These are phyloP conservation scores for Nicotiana otophora DNA, from an alignment of 257 asterid species.

Conservation along the genomic window DNA sequence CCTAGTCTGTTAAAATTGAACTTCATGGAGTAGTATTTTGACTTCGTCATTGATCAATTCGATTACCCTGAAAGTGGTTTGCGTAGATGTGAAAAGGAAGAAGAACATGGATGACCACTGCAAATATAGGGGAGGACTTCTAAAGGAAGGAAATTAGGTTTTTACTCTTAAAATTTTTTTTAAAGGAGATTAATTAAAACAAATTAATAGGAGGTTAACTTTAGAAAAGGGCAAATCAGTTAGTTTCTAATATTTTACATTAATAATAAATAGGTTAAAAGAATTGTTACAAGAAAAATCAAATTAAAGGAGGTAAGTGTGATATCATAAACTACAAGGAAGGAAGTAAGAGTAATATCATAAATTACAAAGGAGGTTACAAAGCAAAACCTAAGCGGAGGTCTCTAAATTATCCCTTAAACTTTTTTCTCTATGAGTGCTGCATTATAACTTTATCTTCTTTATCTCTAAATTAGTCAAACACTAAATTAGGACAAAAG, in stretches of 20 bases:
- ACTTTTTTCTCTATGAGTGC: background rate
- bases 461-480: background rate
- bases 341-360: background rate
- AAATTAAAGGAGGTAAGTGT: background rate
- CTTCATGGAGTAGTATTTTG: background rate
- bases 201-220: background rate
- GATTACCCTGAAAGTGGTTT: background rate
- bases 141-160: too few species aligned
- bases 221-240: background rate
- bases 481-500: background rate
- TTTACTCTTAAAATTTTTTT: too few species aligned
- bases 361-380: too few species aligned
- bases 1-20: background rate
- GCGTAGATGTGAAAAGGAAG: too few species aligned
- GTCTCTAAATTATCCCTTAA: too few species aligned
- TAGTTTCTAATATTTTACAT: background rate
- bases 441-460: background rate
- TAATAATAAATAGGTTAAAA: background rate
- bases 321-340: background rate
- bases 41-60: background rate
- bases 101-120: too few species aligned
- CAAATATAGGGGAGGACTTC: too few species aligned
- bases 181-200: background rate
- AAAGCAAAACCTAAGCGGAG: too few species aligned
- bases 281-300: background rate